Base-by-base conservation (phyloP, 2,329 filamentous ascomycete species). In the Diplodia corticola region DNA sequence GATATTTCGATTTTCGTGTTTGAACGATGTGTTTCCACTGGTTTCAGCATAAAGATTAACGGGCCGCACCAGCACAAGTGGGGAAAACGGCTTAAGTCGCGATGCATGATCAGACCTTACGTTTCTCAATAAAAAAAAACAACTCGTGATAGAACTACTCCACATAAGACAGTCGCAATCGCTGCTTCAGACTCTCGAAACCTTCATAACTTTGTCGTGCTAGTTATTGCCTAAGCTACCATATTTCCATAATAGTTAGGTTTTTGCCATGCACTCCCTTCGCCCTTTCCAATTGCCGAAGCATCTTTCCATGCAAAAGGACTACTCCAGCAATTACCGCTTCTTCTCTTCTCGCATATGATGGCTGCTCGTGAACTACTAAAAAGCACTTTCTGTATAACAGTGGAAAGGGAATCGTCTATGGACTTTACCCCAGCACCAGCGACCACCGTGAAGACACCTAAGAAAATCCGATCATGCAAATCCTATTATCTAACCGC, bases 401-500 rank as follows among this genome's bases (percentile, higher is more conserved):
- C 59, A 59, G 35, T 22, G 26, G 26, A 49, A 65, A 59, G 37
- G 44, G 44, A 57, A 50, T 50, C 63, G 53, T 57, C 63, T 65
- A 61, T 61, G 57, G 40, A 61, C 40, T 61, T 61, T 46, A 35
- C 57, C 57, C 44, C 30, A 61, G 53, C 63, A 65, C 63, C 63
- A 40, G 60, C 60, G 35, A 63, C 60, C 37, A 48, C 51, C 63
- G 51, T 57, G 63, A 59, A 40, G 63, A 65, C 53, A 49, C 51
- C 51, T 44, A 49, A 65, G 33, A 51, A 57, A 59, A 50, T 22
- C 63, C 63, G 44, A 59, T 57, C 51, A 57, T 57, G 53, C 53
- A 57, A 54, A 65, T 35, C 44, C 63, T 44, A 65, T 65, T 65
- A 65, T 59, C 63, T 44, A 57, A 40, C 26, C 44, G 44, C 53